A percentile compares a stretch with the other conserved stretches of the same genome.
phyloP scores from a whole-genome alignment of 495 filamentous ascomycete genomes.

The Margaritispora aquatica region DNA sequence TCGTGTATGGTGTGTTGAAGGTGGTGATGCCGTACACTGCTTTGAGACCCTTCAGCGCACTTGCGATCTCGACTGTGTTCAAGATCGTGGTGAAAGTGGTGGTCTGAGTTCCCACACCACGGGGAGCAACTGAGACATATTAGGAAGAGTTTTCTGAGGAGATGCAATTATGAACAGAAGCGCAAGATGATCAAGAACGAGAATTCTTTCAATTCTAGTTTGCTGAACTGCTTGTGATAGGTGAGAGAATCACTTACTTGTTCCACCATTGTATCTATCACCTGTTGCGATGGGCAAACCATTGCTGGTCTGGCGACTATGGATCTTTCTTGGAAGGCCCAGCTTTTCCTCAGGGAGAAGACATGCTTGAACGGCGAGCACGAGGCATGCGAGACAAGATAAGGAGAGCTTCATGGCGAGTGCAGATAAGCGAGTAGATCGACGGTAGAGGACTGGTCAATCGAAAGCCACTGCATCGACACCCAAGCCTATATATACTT shows the following conservation, averaged over 20 bases:
- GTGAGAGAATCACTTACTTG: neutral
- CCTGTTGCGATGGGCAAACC: slow-evolving; percentile 26
- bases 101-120: slow-evolving; percentile 22
- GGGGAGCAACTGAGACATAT: neutral
- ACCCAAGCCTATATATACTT: neutral
- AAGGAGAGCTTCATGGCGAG: slow-evolving; percentile 4
- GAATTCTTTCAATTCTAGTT: too few species aligned
- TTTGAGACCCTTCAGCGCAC: slow-evolving; percentile 26
- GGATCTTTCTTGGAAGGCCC: neutral
- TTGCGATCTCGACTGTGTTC: slow-evolving; percentile 29
- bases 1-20: slow-evolving; percentile 29
- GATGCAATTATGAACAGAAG: neutral
- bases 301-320: slow-evolving; percentile 15
- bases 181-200: too few species aligned
- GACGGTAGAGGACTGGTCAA: neutral
- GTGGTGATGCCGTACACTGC: slow-evolving; percentile 24
- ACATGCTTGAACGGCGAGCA: neutral
- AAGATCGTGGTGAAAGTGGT: slow-evolving; percentile 25
- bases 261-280: slow-evolving; percentile 26
- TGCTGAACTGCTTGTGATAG: neutral
- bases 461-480: neutral
- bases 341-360: slow-evolving; percentile 6
- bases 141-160: neutral
- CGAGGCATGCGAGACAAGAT: neutral
- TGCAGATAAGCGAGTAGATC: neutral